Evolutionary conservation across 176 grass and related monocot genomes (phyloP).

Genomic region (Raddia distichophylla): DNA sequence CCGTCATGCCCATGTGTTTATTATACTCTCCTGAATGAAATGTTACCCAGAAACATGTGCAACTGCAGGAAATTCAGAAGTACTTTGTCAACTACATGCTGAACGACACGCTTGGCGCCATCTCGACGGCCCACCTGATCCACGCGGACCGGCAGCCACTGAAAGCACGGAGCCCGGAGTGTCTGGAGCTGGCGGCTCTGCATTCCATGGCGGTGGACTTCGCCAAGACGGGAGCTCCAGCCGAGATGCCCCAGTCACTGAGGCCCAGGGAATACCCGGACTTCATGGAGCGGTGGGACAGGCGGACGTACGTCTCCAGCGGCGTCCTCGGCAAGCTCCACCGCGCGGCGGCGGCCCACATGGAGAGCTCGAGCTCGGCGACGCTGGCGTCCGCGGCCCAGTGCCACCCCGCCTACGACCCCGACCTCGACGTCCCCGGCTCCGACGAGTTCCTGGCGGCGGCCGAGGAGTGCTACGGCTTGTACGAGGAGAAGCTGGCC

Average conservation of each 20-base stretch:
- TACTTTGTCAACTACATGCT: slow-evolving; percentile 92
- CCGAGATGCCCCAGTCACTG: slow-evolving; percentile 68
- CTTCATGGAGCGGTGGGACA: slow-evolving; percentile 90
- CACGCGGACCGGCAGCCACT: slow-evolving; percentile 63
- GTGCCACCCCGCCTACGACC: slow-evolving; percentile 43
- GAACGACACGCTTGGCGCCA: slow-evolving; percentile 69
- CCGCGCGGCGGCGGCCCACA: slow-evolving; percentile 38
- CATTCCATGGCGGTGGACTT: slow-evolving; percentile 97
- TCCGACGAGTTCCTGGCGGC: slow-evolving; percentile 59
- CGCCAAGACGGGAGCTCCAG: slow-evolving; percentile 82
- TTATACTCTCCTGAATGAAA: slow-evolving; percentile 12
- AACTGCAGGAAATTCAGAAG: slow-evolving; percentile 92
- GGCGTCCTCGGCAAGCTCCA: slow-evolving; percentile 80
- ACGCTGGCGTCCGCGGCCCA: not conserved
- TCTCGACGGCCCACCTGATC: slow-evolving; percentile 85
- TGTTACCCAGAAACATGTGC: slow-evolving; percentile 25
- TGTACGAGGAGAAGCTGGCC: slow-evolving; percentile 71
- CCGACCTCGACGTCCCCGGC: slow-evolving; percentile 64
- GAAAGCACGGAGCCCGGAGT: slow-evolving; percentile 76
- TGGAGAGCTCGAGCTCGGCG: slow-evolving; percentile 39
- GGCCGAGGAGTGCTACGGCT: slow-evolving; percentile 59
- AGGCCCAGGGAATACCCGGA: slow-evolving; percentile 78
- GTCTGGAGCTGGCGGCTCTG: slow-evolving; percentile 75
- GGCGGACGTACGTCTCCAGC: slow-evolving; percentile 57
- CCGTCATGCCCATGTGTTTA: not conserved